These are phyloP conservation scores for Macrolepiota dolichaula DNA, from an alignment of 768 basidiomycete genomes.

Conservation along the genomic window DNA sequence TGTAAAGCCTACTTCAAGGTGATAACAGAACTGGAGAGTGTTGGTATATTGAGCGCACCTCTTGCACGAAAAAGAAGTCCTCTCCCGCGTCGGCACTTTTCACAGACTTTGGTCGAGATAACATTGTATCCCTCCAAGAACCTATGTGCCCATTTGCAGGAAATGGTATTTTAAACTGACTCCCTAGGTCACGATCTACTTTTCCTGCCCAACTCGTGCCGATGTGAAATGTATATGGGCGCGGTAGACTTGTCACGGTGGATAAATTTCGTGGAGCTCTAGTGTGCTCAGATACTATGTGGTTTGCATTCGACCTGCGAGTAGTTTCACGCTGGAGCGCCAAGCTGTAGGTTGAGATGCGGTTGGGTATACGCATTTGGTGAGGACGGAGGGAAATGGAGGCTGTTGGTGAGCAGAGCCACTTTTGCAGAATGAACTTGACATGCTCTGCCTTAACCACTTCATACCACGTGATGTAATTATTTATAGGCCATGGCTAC, in stretches of 20 bases:
- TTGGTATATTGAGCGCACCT: constrained; percentile 40
- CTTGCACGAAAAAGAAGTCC: constrained; percentile 59
- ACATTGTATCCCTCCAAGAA: constrained; percentile 65
- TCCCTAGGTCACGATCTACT: constrained; percentile 37
- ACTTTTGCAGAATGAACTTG: not conserved
- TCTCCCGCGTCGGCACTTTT: constrained; percentile 40
- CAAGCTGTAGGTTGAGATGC: not conserved
- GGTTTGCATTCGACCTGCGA: constrained; percentile 2
- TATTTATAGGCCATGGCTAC: not conserved
- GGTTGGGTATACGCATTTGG: constrained; percentile 10
- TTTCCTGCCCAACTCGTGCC: constrained; percentile 81
- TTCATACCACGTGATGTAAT: constrained; percentile 7
- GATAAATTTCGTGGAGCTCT: constrained; percentile 2
- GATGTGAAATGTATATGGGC: constrained; percentile 69
- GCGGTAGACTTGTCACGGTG: constrained; percentile 16
- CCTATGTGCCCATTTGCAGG: constrained; percentile 55
- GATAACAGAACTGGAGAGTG: not conserved
- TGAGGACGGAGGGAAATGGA: not conserved
- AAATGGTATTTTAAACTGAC: constrained; percentile 46
- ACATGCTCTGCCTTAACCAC: not conserved
- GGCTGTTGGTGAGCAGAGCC: not conserved
- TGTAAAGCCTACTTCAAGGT: not conserved
- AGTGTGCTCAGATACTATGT: not conserved
- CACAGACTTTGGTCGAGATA: constrained; percentile 41
- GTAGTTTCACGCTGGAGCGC: constrained; percentile 12